Percentiles rank a stretch among this genome's conserved stretches.
Conservation (phyloP, 2,329 filamentous ascomycete genomes). For the Aspergillus texensis region DNA sequence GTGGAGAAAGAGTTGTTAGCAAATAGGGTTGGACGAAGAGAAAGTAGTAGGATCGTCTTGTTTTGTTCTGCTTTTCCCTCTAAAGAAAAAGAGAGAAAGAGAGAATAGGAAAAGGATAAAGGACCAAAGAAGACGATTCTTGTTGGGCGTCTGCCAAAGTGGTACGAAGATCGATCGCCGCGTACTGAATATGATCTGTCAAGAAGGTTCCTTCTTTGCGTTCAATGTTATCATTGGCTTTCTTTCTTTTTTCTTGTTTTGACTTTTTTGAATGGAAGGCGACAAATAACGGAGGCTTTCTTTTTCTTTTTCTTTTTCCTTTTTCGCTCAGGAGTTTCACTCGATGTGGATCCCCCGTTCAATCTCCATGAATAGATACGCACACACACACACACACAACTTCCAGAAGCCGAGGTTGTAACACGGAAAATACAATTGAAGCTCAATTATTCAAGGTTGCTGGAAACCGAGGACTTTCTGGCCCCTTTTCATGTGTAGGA, state of each 20-base stretch:
- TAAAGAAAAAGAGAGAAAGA: neutral
- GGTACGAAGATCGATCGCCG: neutral
- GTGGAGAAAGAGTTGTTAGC: neutral
- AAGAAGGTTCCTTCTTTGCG: neutral
- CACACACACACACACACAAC: neutral
- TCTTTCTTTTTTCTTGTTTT: neutral
- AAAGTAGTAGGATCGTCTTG: neutral
- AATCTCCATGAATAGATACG: neutral
- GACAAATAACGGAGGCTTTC: neutral
- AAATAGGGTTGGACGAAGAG: neutral
- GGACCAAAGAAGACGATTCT: neutral
- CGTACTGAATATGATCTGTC: constrained; percentile 14
- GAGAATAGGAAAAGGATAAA: neutral
- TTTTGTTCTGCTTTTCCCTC: neutral
- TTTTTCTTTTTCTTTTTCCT: neutral
- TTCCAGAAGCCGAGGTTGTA: neutral
- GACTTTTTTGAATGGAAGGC: neutral
- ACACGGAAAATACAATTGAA: neutral
- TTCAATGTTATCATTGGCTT: neutral
- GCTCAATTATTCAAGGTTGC: neutral
- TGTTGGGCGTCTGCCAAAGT: neutral
- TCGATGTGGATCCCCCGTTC: neutral
- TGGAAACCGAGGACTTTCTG: neutral
- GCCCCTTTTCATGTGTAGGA: neutral
- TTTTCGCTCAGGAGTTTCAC: neutral